These are phyloP conservation scores for Tolypocladium pustulatum DNA, from an alignment of 2,329 filamentous ascomycete species.

Conservation along the genomic window DNA sequence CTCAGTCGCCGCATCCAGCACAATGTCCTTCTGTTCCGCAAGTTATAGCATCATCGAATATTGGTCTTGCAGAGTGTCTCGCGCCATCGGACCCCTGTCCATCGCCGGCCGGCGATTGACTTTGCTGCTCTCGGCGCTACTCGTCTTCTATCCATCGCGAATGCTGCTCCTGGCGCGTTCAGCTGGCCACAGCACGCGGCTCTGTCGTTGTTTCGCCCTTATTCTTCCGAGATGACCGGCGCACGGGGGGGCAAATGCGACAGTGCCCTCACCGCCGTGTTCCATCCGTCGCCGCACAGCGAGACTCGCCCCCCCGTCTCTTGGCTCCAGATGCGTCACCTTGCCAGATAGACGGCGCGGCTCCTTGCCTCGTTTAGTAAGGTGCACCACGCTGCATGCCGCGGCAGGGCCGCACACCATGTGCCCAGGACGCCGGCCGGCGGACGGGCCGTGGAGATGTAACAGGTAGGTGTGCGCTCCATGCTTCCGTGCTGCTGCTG, in stretches of 20 bases:
- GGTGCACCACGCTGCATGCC: not conserved
- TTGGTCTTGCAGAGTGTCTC: not conserved
- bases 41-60: not conserved
- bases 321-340: not conserved
- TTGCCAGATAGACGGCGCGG: not conserved
- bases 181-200: too few species aligned
- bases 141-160: not conserved
- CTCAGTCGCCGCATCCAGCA: not conserved
- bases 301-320: not conserved
- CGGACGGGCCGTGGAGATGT: not conserved
- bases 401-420: not conserved
- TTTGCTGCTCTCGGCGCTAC: not conserved
- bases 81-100: not conserved
- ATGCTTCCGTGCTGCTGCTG: not conserved
- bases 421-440: not conserved
- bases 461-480: not conserved
- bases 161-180: not conserved
- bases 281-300: not conserved
- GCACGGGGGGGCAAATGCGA: not conserved
- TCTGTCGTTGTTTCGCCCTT: not conserved
- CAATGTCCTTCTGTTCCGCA: not conserved
- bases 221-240: not conserved
- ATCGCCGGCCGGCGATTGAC: not conserved
- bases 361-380: conserved; percentile 2
- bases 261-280: not conserved